Base-by-base conservation (phyloP, 169 alveolate genomes). In the Cryptosporidium sp. region DNA sequence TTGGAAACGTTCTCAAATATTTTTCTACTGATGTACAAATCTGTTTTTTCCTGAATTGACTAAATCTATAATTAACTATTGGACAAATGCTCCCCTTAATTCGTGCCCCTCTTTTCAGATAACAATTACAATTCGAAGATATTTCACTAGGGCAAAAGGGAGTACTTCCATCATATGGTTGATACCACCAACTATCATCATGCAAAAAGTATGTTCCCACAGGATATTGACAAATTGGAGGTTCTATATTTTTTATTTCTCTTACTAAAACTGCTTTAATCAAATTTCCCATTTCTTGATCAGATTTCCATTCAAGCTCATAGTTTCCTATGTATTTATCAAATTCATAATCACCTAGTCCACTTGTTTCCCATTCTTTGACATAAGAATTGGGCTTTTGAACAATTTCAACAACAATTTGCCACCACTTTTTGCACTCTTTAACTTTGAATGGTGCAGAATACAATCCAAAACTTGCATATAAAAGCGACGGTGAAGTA, bases 391-490 rank as follows among this genome's bases (percentile, higher is more conserved):
- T 39, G 21, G 92, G 92, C 52, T 69, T 50, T 52, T 85, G 92
- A 23, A 55, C 65, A 12, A 85, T 37, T 61, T 85, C 86, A 41
- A 85, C 86, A 4, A 71, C 85, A 18, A 85, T 68, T 74, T 85
- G 92, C 92, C 92, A 85, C 92, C 84, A 69, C 29, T 58, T 65
- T 12, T 51, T 35, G 67, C 31, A 43, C 10, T 21, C 33, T 37
- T 65, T 33, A 8, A 71, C 23, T 55, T 70, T 50, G 21, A 85
- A 85, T 21, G 92, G 92, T 37, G 84, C 85, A 67, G 92, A 71
- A 14, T 85, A 85, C 31, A 85, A 74, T n/a, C 92, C 92, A 50
- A 85, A 85, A 23, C 86, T 59, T 26, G 92, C 92, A 65, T 85
- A 85, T 35, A 85, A 35, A 8, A 85, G 70, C 7, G 92, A 85